These are phyloP conservation scores for Hypoxylon lenormandii DNA, from an alignment of 495 filamentous ascomycete species.

Conservation along the genomic window DNA sequence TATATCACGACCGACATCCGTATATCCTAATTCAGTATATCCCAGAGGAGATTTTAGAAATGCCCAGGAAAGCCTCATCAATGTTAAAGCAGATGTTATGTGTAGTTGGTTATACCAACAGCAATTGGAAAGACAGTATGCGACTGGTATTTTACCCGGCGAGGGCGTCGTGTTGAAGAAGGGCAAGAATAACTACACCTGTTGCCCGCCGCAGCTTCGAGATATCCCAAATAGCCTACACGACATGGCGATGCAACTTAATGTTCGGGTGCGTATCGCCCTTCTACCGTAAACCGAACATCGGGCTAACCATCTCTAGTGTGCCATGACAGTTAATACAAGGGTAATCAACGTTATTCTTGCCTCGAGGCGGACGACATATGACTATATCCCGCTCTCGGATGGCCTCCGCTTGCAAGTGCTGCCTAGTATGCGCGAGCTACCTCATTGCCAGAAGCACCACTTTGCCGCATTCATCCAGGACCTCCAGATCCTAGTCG, in stretches of 20 bases:
- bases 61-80: conserved; percentile 56
- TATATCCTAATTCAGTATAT: conserved; percentile 26
- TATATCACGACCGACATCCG: conserved; percentile 29
- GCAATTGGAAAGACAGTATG: conserved; percentile 70
- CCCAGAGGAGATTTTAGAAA: conserved; percentile 38
- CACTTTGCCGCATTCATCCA: conserved; percentile 76
- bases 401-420: conserved; percentile 71
- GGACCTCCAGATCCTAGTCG: conserved; percentile 66
- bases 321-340: conserved; percentile 70
- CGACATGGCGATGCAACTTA: conserved; percentile 65
- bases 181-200: conserved; percentile 64
- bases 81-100: conserved; percentile 70
- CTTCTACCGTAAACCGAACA: background rate
- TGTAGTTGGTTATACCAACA: conserved; percentile 72
- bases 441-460: conserved; percentile 70
- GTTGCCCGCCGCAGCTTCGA: conserved; percentile 66
- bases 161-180: conserved; percentile 74
- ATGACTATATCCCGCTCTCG: conserved; percentile 66
- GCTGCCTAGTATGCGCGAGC: conserved; percentile 64
- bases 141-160: conserved; percentile 61
- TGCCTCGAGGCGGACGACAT: conserved; percentile 53
- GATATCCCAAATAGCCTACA: conserved; percentile 62
- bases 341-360: conserved; percentile 68
- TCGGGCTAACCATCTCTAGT: conserved; percentile 49
- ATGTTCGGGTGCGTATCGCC: conserved; percentile 58